Conservation (phyloP, 345 rosid species). For the Syzygium oleosum region DNA sequence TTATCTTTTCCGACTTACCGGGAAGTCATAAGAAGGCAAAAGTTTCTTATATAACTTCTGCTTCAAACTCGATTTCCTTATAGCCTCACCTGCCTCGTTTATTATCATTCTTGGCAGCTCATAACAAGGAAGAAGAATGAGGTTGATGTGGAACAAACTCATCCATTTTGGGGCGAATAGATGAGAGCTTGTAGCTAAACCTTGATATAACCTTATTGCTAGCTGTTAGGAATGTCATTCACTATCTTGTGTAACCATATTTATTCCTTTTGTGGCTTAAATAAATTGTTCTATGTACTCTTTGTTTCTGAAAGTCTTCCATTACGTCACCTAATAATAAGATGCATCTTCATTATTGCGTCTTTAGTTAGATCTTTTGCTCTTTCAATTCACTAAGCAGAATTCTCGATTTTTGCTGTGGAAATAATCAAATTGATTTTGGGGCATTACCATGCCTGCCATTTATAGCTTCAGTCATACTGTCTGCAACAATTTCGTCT, state of each 20-base stretch:
- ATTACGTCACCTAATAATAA: neutral
- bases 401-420: neutral
- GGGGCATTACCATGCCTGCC: neutral
- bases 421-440: neutral
- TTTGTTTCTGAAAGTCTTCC: neutral
- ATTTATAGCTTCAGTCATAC: neutral
- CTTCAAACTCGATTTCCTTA: neutral
- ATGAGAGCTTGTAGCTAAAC: neutral
- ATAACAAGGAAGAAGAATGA: neutral
- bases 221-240: neutral
- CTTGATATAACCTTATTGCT: neutral
- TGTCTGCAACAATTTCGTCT: neutral
- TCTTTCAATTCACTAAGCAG: neutral
- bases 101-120: neutral
- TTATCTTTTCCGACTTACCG: neutral
- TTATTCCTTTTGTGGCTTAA: neutral
- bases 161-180: neutral
- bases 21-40: neutral
- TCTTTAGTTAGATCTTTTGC: neutral
- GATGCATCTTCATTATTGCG: fast-evolving
- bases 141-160: neutral
- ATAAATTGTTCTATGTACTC: neutral
- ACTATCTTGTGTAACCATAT: neutral
- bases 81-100: neutral
- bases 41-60: neutral